Conservation (phyloP, 2,329 filamentous ascomycete genomes). For the Diaporthe longicolla region DNA sequence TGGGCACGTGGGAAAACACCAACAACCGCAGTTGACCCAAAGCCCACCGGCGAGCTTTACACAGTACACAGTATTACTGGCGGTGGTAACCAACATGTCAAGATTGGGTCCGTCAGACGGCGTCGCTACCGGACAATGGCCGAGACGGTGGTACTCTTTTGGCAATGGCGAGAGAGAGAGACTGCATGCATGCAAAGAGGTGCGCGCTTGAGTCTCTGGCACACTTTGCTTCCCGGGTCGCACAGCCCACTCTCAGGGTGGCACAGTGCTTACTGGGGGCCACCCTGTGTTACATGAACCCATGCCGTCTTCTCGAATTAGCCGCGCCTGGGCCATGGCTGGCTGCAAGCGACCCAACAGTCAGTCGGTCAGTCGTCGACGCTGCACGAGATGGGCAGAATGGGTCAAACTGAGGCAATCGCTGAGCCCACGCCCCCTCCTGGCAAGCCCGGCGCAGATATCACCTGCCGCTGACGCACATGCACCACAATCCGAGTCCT, state of each 20-base stretch:
- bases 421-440: conserved; percentile 20
- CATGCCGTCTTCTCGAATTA: conserved; percentile 22
- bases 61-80: too few species aligned
- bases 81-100: too few species aligned
- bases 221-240: conserved; percentile 4
- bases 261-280: conserved; percentile 38
- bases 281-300: conserved; percentile 33
- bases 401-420: conserved; percentile 15
- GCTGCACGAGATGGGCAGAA: conserved; percentile 31
- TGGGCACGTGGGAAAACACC: conserved; percentile 25
- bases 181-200: background rate
- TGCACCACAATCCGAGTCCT: conserved; percentile 11
- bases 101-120: background rate
- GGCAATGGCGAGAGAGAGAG: conserved; percentile 4
- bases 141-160: conserved; percentile 6
- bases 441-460: conserved; percentile 5
- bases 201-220: conserved; percentile 29
- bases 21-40: background rate
- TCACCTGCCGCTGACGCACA: conserved; percentile 32
- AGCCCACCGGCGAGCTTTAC: conserved; percentile 13
- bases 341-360: conserved; percentile 30
- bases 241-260: conserved; percentile 35
- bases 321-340: conserved; percentile 9
- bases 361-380: conserved; percentile 30
- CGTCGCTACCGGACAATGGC: conserved; percentile 30